These are phyloP conservation scores for Apiospora koreana DNA, from an alignment of 2,329 filamentous ascomycete species.

Conservation along the genomic window DNA sequence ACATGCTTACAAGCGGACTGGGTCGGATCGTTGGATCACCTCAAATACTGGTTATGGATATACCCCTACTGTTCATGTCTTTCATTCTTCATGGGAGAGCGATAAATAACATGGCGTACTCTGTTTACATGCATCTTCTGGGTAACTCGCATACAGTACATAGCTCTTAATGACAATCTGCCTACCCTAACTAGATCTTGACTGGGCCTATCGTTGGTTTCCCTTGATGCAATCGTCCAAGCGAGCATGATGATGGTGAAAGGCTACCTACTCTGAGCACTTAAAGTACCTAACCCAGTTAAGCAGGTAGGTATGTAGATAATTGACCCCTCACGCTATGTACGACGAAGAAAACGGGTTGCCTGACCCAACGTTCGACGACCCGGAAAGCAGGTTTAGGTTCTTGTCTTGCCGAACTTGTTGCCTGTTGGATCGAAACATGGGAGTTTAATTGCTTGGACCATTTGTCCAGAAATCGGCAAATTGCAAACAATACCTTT, in stretches of 20 bases:
- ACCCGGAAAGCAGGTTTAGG: not conserved
- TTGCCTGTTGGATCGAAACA: not conserved
- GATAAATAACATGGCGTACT: not conserved
- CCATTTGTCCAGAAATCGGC: not conserved
- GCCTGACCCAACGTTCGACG: not conserved
- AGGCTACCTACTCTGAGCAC: too few species aligned
- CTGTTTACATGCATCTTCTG: not conserved
- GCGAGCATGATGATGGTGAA: not conserved
- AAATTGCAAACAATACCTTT: too few species aligned
- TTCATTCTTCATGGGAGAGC: not conserved
- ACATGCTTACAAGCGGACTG: not conserved
- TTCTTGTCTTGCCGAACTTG: not conserved
- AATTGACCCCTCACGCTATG: not conserved
- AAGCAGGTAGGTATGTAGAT: too few species aligned
- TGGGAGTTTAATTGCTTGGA: not conserved
- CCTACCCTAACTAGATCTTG: not conserved
- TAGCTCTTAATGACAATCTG: not conserved
- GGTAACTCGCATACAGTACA: not conserved
- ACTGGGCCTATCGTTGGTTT: not conserved
- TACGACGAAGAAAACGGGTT: not conserved
- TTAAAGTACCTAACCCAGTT: too few species aligned
- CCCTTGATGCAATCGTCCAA: not conserved
- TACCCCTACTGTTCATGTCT: constrained; percentile 11
- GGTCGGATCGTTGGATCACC: not conserved
- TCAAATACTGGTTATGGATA: constrained; percentile 8